Evolutionary conservation across 768 basidiomycete species (phyloP).

Genomic region (Mycena kentingensis): DNA sequence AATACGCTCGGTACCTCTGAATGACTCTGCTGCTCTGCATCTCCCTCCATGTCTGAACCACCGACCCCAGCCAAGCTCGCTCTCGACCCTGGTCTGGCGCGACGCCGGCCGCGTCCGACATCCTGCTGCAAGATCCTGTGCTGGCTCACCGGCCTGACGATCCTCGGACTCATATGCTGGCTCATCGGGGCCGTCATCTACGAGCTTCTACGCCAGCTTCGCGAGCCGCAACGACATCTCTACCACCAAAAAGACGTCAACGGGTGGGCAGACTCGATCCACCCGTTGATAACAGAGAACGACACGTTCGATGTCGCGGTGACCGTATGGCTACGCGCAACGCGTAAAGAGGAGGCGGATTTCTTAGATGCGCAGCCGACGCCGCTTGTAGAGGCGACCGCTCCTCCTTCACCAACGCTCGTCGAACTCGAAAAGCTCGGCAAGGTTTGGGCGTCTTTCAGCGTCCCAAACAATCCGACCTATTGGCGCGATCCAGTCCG

Average conservation of each 20-base stretch:
- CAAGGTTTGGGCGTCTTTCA: neutral
- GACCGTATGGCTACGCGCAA: constrained; percentile 29
- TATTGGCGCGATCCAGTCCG: no score
- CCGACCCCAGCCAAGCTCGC: no score
- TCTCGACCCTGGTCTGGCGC: no score
- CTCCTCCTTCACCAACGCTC: neutral
- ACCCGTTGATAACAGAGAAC: constrained; percentile 25
- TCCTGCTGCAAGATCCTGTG: no score
- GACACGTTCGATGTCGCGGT: constrained; percentile 32
- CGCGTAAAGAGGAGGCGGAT: constrained; percentile 19
- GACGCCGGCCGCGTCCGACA: no score
- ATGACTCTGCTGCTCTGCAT: no score
- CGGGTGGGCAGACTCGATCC: no score
- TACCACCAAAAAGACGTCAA: constrained; percentile 5
- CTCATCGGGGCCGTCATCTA: neutral
- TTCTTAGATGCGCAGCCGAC: neutral
- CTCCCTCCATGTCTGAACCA: no score
- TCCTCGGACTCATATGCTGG: neutral
- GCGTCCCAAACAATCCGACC: neutral
- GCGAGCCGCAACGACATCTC: neutral
- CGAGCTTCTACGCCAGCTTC: constrained; percentile 5
- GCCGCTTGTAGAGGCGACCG: no score
- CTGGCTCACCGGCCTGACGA: constrained; percentile 4
- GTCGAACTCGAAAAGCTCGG: constrained; percentile 7
- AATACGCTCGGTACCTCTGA: no score